phyloP scores from a whole-genome alignment of 345 rosid genomes.

The Populus tremula region DNA sequence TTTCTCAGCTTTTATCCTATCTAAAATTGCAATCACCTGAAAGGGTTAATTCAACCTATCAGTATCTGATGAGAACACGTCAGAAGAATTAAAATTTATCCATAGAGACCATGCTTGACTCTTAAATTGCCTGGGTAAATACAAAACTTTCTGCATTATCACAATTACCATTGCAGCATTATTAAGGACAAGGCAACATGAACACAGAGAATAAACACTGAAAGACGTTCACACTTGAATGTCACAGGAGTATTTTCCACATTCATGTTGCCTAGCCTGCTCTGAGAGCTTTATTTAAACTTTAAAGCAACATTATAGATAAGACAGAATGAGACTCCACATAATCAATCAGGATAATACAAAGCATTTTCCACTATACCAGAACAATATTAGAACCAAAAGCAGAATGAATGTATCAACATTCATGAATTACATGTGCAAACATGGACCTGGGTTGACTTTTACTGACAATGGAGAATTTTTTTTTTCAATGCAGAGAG shows the following conservation, averaged over 20 bases:
- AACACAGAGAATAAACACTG: no score
- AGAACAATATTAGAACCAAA: not conserved
- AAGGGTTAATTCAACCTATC: constrained; percentile 12
- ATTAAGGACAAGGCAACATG: no score
- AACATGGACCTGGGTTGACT: not conserved
- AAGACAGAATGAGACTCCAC: not conserved
- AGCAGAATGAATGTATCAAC: not conserved
- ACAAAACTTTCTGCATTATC: not conserved
- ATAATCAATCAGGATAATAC: no score
- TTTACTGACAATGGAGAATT: not conserved
- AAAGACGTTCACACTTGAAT: no score
- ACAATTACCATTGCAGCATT: no score
- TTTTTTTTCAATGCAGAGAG: not conserved
- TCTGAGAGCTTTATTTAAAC: not conserved
- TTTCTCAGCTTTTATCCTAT: constrained; percentile 70
- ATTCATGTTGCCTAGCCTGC: no score
- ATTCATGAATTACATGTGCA: not conserved
- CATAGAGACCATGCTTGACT: not conserved
- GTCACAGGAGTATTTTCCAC: no score
- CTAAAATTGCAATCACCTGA: constrained; percentile 80
- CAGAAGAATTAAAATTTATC: not conserved
- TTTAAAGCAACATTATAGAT: not conserved
- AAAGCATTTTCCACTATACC: not conserved
- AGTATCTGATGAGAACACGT: not conserved
- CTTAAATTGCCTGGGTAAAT: not conserved